Evolutionary conservation across 148 eudicot genomes (phyloP), one percentile per base, ranked within the genome.

Genomic region (Camellia sinensis): DNA sequence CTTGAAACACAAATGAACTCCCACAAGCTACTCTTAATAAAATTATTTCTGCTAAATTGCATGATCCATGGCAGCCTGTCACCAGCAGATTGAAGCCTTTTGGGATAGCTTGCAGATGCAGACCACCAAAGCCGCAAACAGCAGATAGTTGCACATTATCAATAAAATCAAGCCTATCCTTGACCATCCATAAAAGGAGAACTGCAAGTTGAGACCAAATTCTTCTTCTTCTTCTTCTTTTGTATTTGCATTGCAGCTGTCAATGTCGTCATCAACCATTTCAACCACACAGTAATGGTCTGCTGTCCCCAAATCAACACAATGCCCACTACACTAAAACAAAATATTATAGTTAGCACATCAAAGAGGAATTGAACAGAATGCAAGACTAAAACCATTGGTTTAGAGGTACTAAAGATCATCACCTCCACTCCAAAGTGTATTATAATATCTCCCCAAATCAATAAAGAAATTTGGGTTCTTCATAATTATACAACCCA

Each of bases 181-280:
- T 60, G 64, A 60, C 17, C 64, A 60, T 60, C 64, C 64, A 60
- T 60, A 60, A 60, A 21, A 60, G 64, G 64, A 60, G 64, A 60
- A 60, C 17, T 4, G 64, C 21, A 4, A 60, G 64, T 60, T 60
- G n/a, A 60, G 64, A 60, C 64, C 64, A 60, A 60, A 17, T 17
- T n/a, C n/a, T n/a, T n/a, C n/a, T 60, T 60, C 19, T 60, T 60
- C n/a, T 60, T 60, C 1, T 29, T 29, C 37, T 29, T 29, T 29
- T 29, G 37, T 29, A 29, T 29, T 29, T 29, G 37, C 37, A 60
- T 18, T 60, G 17, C 21, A 4, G n/a, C 4, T 60, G 64, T 21
- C 17, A 15, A 1, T 60, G 64, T 60, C 64, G 17, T 60, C 5
- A 60, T 21, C 64, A 60, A 60, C 7, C 64, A 60, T 18, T 60